These are phyloP conservation scores for Casuarina equisetifolia DNA, from an alignment of 306 rosid genomes.

Conservation along the genomic window DNA sequence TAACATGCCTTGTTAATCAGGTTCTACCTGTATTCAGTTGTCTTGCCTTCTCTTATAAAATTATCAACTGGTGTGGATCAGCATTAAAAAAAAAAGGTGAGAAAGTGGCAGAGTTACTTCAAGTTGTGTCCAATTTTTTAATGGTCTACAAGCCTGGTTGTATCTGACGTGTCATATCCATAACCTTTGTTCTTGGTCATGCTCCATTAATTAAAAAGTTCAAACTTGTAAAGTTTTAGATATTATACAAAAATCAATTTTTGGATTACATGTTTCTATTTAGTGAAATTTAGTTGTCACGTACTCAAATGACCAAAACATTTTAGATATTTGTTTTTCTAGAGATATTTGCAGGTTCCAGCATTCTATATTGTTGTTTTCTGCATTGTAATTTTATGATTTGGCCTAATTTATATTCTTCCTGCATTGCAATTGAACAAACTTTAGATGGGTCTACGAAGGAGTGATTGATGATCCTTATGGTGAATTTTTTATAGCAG, in stretches of 20 bases:
- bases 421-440: conserved; percentile 33
- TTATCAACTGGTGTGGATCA: background rate
- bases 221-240: background rate
- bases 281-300: background rate
- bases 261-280: background rate
- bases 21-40: background rate
- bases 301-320: background rate
- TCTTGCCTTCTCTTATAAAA: background rate
- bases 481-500: conserved; percentile 89
- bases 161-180: background rate
- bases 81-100: background rate
- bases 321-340: conserved; percentile 5
- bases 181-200: background rate
- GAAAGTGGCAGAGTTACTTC: background rate
- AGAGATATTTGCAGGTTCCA: background rate
- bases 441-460: conserved; percentile 90
- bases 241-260: background rate
- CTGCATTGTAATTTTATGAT: conserved; percentile 1
- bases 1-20: background rate
- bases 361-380: conserved; percentile 3
- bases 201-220: background rate
- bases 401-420: conserved; percentile 28
- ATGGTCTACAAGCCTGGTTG: background rate
- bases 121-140: background rate
- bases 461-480: conserved; percentile 98